A percentile compares a stretch with the other conserved stretches of the same genome.
Evolutionary conservation across 2,329 filamentous ascomycete genomes (phyloP).

Genomic region (Aschersonia sp.): DNA sequence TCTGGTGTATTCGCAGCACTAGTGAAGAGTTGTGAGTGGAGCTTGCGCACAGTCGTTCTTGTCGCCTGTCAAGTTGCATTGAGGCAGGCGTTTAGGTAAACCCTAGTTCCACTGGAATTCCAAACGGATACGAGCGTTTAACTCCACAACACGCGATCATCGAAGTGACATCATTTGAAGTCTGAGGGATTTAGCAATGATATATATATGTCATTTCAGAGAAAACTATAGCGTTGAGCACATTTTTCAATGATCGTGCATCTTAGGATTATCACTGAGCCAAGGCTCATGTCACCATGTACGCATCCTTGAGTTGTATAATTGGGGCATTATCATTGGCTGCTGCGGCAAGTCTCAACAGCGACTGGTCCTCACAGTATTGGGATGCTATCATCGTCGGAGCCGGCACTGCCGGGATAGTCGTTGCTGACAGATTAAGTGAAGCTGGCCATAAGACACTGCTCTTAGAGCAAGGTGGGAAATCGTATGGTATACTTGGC

Average conservation of each 20-base stretch:
- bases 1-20: too few relatives aligned
- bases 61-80: too few relatives aligned
- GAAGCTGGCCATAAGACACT: conserved; percentile 36
- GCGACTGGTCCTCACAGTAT: background rate
- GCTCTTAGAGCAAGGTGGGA: conserved; percentile 34
- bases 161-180: background rate
- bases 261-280: too few relatives aligned
- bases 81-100: too few relatives aligned
- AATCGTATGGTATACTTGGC: conserved; percentile 32
- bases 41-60: too few relatives aligned
- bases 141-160: background rate
- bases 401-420: conserved; percentile 37
- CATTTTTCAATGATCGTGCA: too few relatives aligned
- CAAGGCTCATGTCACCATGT: too few relatives aligned
- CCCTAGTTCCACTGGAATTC: background rate
- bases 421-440: conserved; percentile 34
- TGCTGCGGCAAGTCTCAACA: background rate
- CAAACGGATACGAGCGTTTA: background rate
- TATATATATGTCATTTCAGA: too few relatives aligned
- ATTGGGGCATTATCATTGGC: background rate
- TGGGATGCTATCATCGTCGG: conserved; percentile 26
- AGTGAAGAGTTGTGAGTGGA: too few relatives aligned
- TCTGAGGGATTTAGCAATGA: too few relatives aligned
- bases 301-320: too few relatives aligned
- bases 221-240: too few relatives aligned